Base-by-base conservation (phyloP, 305 asterid genomes). In the Solanum aculeatissimum region DNA sequence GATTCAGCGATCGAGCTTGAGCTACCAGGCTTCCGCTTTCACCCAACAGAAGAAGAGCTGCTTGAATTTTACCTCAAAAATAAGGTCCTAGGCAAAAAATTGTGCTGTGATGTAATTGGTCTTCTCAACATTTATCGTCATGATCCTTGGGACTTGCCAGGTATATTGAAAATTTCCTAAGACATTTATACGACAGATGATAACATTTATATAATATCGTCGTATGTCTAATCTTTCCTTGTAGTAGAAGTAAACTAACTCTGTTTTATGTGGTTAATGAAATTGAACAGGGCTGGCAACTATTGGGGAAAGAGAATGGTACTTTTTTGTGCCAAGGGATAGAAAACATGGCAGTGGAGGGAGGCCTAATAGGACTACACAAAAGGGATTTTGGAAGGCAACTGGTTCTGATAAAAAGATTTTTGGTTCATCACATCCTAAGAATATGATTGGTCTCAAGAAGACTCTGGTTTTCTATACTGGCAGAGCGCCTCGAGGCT, bases 401-500 rank as follows among this genome's bases (percentile, higher is more conserved):
- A 95, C 97, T 12, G 98, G 98, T 9, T 94, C 98, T 2, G 98
- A 94, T 86, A 88, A 97, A 2, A 91, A 86, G 53, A 92, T 94
- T 11, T 69, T 83, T 51, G 87, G 93, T 86, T 9, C 16, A 3
- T 86, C 92, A 6, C 87, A 91, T 49, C 89, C 95, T 1, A 91
- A 85, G 84, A 90, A 47, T 72, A 42, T 89, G 40, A 38, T 94
- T 43, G 98, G 98, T 5, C 86, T 92, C 5, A 95, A 88, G 90
- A 95, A 94, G 86, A 95, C 98, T 0, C 86, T 95, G 16, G 98
- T 95, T 13, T 95, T 91, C 87, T 95, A 95, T 72, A 86, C 88
- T 54, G 98, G 98, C 21, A 88, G 98, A 54, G 98, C 98, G 6
- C 98, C 98, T 4, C 89, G 93, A 8, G 98, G 98, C n/a, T 87